Conservation (phyloP, 805 yeast species). For the Kazachstania kunashirensis region DNA sequence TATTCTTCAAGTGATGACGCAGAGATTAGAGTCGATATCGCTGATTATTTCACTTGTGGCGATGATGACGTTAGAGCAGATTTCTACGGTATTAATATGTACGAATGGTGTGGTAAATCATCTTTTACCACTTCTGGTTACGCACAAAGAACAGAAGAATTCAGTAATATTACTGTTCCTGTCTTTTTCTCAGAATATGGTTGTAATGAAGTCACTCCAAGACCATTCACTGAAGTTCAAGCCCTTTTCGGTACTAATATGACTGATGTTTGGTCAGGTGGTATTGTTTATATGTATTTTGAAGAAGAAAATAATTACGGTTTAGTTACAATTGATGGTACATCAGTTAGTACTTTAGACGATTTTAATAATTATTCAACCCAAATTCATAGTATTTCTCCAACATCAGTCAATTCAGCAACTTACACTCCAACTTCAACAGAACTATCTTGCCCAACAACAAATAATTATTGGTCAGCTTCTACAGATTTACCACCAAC, state of each 20-base stretch:
- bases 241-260: constrained; percentile 54
- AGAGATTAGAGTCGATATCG: constrained; percentile 53
- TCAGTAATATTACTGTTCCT: constrained; percentile 58
- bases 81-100: constrained; percentile 83
- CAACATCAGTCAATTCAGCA: constrained; percentile 38
- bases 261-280: constrained; percentile 86
- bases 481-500: constrained; percentile 67
- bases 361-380: constrained; percentile 58
- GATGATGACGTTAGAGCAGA: constrained; percentile 54
- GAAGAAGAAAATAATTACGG: constrained; percentile 70
- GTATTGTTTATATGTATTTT: constrained; percentile 80
- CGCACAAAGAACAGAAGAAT: constrained; percentile 51
- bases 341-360: constrained; percentile 45
- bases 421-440: constrained; percentile 35
- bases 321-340: constrained; percentile 45
- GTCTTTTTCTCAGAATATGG: constrained; percentile 78
- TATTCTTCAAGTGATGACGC: constrained; percentile 73
- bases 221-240: constrained; percentile 63
- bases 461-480: constrained; percentile 52
- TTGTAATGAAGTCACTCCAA: constrained; percentile 60
- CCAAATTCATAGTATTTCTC: constrained; percentile 45
- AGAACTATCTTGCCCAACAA: constrained; percentile 54
- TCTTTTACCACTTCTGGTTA: constrained; percentile 55
- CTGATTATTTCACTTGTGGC: constrained; percentile 74
- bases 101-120: constrained; percentile 77